Evolutionary conservation across 1,139 yeast species (phyloP).

Genomic region (Pichia sp.): DNA sequence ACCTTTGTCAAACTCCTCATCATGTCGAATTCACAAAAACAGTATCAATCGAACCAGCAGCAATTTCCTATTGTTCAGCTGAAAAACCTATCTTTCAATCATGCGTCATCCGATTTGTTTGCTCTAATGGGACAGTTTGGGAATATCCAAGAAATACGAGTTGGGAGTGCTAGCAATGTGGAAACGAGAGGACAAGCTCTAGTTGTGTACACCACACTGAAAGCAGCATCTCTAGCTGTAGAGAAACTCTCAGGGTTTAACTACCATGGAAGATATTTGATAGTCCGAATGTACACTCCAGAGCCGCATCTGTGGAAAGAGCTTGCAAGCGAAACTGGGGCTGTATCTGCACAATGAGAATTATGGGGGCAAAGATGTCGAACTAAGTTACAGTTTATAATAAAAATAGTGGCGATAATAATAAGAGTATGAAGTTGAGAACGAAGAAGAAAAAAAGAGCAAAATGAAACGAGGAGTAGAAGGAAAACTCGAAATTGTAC

Average conservation of each 20-base stretch:
- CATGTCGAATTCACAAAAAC: not conserved
- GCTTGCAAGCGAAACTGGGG: not conserved
- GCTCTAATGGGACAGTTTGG: constrained; percentile 57
- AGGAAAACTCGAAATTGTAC: not conserved
- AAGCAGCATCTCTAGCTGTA: constrained; percentile 48
- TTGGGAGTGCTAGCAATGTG: constrained; percentile 37
- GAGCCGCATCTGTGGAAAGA: constrained; percentile 5
- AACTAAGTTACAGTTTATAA: not conserved
- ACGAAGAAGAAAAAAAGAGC: not conserved
- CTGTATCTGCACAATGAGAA: not conserved
- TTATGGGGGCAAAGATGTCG: not conserved
- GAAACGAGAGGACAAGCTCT: constrained; percentile 53
- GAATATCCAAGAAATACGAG: constrained; percentile 50
- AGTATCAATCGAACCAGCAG: not conserved
- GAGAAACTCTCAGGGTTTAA: constrained; percentile 58
- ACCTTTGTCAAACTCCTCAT: not conserved
- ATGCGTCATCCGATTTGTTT: constrained; percentile 46
- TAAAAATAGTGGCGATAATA: not conserved
- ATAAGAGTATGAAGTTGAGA: not conserved
- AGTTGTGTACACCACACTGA: constrained; percentile 49
- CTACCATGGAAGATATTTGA: constrained; percentile 55
- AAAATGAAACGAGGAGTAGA: not conserved
- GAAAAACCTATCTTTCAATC: constrained; percentile 55
- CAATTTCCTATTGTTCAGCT: constrained; percentile 52
- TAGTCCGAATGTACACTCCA: constrained; percentile 39